A percentile compares a stretch with the other conserved stretches of the same genome.
Conservation (phyloP, 768 basidiomycete species). For the Daedaleopsis nitida region DNA sequence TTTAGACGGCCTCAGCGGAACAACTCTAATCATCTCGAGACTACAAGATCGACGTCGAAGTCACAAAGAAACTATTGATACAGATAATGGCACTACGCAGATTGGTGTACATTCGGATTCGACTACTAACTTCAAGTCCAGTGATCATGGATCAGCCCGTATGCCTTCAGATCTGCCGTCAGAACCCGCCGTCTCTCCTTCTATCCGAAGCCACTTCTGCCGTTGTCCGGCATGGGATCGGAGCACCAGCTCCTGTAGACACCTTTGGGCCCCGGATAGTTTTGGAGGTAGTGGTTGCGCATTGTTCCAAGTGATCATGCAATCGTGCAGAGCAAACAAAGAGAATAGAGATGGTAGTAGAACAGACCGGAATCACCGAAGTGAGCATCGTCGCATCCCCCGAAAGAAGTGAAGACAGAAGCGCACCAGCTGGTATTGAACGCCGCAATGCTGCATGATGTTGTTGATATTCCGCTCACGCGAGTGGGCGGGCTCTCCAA, state of each 20-base stretch:
- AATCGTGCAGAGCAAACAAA: too few species aligned
- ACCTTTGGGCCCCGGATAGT: neutral
- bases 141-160: too few species aligned
- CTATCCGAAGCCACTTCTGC: neutral
- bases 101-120: too few species aligned
- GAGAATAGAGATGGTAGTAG: neutral
- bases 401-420: neutral
- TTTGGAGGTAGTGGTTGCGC: too few species aligned
- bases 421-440: slow-evolving; percentile 59
- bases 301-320: too few species aligned
- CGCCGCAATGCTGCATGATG: slow-evolving; percentile 58
- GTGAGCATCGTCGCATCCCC: neutral
- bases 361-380: neutral
- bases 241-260: neutral
- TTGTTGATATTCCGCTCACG: slow-evolving; percentile 54
- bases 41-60: too few species aligned
- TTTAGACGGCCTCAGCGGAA: too few species aligned
- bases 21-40: too few species aligned
- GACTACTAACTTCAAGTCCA: too few species aligned
- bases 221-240: neutral
- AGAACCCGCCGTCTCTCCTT: neutral
- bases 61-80: too few species aligned
- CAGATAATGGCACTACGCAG: too few species aligned
- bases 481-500: slow-evolving; percentile 29
- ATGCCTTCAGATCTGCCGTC: neutral